Percentiles rank a stretch among this genome's conserved stretches.
These are phyloP conservation scores for Trichosporon sp. DNA, from an alignment of 1,284 basidiomycete species.

Conservation along the genomic window DNA sequence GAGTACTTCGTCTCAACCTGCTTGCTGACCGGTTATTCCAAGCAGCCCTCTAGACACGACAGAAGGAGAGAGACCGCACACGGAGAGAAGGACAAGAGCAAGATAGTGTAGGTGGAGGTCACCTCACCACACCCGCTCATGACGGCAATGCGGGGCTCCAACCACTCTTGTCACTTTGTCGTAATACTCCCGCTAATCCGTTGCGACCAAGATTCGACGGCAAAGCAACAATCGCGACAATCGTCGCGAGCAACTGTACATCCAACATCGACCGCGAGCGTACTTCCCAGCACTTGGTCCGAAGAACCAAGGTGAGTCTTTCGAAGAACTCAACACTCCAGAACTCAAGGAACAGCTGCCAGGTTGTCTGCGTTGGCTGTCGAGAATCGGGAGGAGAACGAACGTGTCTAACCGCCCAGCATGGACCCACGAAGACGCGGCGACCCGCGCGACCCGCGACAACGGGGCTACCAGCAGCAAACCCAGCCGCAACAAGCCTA, in stretches of 20 bases:
- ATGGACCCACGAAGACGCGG: constrained; percentile 13
- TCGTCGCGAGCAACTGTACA: not conserved
- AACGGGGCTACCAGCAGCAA: constrained; percentile 6
- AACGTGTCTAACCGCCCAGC: not conserved
- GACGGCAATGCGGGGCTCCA: not conserved
- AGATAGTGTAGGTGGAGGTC: not conserved
- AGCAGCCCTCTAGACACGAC: no score
- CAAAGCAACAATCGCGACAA: not conserved
- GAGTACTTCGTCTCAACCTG: no score
- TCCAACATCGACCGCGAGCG: not conserved
- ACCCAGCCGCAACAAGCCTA: not conserved
- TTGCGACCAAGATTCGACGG: not conserved
- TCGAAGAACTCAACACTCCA: not conserved
- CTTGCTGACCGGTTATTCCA: no score
- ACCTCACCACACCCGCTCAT: not conserved
- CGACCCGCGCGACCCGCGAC: constrained; percentile 17
- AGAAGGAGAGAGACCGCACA: no score
- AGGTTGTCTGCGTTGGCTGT: no score
- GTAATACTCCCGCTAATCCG: not conserved
- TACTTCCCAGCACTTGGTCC: not conserved
- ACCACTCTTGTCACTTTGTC: no score
- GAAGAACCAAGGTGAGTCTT: not conserved
- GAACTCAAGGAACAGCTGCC: not conserved
- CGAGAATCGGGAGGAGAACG: not conserved
- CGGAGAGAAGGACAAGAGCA: not conserved